Percentiles rank a stretch among this genome's conserved stretches.
These are phyloP conservation scores for Herpetomonas samuelpessoai DNA, from an alignment of 208 protist genomes.

Conservation along the genomic window DNA sequence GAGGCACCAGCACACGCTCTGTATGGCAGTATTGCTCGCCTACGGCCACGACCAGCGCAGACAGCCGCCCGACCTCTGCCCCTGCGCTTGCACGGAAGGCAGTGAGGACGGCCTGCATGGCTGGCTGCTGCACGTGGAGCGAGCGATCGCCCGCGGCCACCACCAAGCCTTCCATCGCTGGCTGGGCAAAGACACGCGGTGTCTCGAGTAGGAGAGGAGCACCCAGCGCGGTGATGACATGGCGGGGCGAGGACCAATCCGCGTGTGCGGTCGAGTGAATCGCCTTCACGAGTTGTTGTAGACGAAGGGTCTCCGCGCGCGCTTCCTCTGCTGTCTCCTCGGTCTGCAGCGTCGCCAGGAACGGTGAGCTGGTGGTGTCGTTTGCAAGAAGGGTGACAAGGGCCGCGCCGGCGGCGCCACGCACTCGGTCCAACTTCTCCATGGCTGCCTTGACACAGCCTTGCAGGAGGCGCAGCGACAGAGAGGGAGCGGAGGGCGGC, in stretches of 20 bases:
- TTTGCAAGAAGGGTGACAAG: slow-evolving; percentile 34
- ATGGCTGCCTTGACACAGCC: slow-evolving; percentile 75
- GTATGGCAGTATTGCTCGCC: slow-evolving; percentile 40
- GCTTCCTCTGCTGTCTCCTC: not conserved
- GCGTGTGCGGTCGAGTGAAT: slow-evolving; percentile 6
- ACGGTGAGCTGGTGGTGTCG: slow-evolving; percentile 9
- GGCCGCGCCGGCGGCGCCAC: slow-evolving; percentile 45
- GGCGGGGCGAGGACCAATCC: not conserved
- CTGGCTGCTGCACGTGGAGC: slow-evolving; percentile 68
- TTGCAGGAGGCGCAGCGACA: slow-evolving; percentile 30
- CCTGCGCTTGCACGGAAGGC: slow-evolving; percentile 22
- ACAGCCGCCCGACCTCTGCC: slow-evolving; percentile 28
- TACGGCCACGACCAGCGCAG: slow-evolving; percentile 48
- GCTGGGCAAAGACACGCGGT: slow-evolving; percentile 9
- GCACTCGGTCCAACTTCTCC: slow-evolving; percentile 93
- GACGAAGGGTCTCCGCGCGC: not conserved
- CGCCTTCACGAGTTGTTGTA: slow-evolving; percentile 10
- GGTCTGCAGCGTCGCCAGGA: too few relatives aligned
- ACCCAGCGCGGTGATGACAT: not conserved
- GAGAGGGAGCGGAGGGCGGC: slow-evolving; percentile 5
- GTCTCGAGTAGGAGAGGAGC: slow-evolving; percentile 1
- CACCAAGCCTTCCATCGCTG: slow-evolving; percentile 78
- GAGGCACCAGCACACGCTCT: slow-evolving; percentile 83
- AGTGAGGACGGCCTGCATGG: slow-evolving; percentile 52
- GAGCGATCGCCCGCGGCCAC: slow-evolving; percentile 86